Evolutionary conservation across 352 stramenopile species (phyloP).

Genomic region (Phytophthora palmivora): DNA sequence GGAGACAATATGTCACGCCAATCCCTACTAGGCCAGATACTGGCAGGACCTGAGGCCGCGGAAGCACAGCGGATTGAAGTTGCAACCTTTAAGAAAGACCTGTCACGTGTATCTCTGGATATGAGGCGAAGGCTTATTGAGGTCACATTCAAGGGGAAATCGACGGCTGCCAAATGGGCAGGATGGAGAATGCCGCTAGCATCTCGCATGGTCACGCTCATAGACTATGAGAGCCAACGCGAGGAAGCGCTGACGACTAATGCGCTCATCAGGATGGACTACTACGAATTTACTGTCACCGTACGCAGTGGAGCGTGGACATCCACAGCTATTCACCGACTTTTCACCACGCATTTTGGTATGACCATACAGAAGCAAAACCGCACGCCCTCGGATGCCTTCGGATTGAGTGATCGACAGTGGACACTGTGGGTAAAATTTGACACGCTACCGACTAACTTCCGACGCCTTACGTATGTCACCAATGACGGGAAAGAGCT

Average conservation of each 20-base stretch:
- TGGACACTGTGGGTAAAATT: too few relatives aligned
- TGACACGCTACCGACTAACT: too few relatives aligned
- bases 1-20: neutral
- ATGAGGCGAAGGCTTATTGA: neutral
- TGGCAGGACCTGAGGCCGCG: neutral
- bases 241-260: neutral
- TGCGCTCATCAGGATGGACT: neutral
- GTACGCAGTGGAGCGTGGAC: neutral
- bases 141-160: conserved; percentile 4
- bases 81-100: neutral
- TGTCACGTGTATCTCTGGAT: neutral
- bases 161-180: neutral
- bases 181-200: conserved; percentile 1
- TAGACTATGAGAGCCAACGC: neutral
- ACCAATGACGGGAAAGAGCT: too few relatives aligned
- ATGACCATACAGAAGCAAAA: too few relatives aligned
- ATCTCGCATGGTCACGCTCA: neutral
- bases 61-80: neutral
- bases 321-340: conserved; percentile 1
- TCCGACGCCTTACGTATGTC: too few relatives aligned
- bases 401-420: too few relatives aligned
- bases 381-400: too few relatives aligned
- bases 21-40: neutral
- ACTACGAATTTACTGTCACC: neutral
- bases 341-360: neutral